phyloP scores from a whole-genome alignment of 2,329 filamentous ascomycete species.

The Cladosporium sp. region DNA sequence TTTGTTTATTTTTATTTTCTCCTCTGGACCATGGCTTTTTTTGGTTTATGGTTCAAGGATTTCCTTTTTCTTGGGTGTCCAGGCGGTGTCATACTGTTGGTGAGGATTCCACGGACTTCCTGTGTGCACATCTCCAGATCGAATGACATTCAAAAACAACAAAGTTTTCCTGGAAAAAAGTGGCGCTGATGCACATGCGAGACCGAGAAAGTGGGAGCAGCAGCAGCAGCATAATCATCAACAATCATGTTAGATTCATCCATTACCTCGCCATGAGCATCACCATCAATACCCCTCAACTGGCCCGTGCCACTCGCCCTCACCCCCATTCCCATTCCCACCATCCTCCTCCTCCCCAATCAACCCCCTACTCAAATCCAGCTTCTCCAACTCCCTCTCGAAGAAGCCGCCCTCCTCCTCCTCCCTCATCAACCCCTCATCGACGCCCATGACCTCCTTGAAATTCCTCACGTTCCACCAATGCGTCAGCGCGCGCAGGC shows the following conservation, averaged over 20 bases:
- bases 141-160: too few relatives aligned
- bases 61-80: too few relatives aligned
- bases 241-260: neutral
- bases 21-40: too few relatives aligned
- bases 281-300: conserved; percentile 32
- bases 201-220: too few relatives aligned
- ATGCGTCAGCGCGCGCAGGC: conserved; percentile 82
- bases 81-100: too few relatives aligned
- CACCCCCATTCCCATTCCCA: neutral
- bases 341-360: conserved; percentile 12
- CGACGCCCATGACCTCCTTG: conserved; percentile 69
- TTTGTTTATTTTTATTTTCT: too few relatives aligned
- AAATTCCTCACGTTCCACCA: conserved; percentile 90
- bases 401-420: conserved; percentile 52
- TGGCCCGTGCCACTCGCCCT: conserved; percentile 26
- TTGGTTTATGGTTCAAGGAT: too few relatives aligned
- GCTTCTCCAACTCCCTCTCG: conserved; percentile 50
- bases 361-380: conserved; percentile 37
- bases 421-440: conserved; percentile 39
- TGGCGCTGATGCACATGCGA: too few relatives aligned
- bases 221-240: neutral
- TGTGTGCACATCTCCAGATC: too few relatives aligned
- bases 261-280: neutral
- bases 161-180: too few relatives aligned
- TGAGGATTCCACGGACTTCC: too few relatives aligned